Evolutionary conservation across 2,329 filamentous ascomycete species (phyloP).

Genomic region (Diaporthe sp.): DNA sequence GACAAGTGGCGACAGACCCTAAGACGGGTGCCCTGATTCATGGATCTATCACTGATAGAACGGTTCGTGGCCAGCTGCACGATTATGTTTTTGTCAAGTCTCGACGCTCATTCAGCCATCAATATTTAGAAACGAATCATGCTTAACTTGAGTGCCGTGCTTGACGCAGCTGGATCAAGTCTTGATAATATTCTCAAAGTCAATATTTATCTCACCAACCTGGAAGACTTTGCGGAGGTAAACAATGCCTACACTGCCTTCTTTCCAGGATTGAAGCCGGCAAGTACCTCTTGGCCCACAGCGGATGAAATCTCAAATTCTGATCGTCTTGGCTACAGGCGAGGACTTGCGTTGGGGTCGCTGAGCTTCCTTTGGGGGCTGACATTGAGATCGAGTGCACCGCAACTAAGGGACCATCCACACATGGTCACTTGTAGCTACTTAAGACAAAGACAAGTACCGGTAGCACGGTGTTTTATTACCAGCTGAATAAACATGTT

Average conservation of each 20-base stretch:
- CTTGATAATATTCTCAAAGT: neutral
- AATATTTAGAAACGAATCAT: neutral
- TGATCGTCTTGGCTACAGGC: neutral
- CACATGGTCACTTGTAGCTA: neutral
- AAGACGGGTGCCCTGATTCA: neutral
- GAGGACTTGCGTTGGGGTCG: neutral
- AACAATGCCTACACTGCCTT: neutral
- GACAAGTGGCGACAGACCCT: neutral
- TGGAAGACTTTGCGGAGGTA: neutral
- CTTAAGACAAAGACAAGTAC: too few relatives aligned
- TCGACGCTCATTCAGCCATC: neutral
- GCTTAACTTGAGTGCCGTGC: neutral
- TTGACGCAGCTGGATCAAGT: neutral
- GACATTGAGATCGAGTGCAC: slow-evolving; percentile 1
- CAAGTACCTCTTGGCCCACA: neutral
- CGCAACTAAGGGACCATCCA: neutral
- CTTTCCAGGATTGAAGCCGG: neutral
- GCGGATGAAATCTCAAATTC: neutral
- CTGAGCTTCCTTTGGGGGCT: neutral
- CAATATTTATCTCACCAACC: neutral
- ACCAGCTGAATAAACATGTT: too few relatives aligned
- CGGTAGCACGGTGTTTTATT: too few relatives aligned
- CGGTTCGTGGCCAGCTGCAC: neutral
- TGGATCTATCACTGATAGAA: neutral
- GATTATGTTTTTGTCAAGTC: neutral